These are phyloP conservation scores for Mycena pura DNA, from an alignment of 768 basidiomycete species.

Conservation along the genomic window DNA sequence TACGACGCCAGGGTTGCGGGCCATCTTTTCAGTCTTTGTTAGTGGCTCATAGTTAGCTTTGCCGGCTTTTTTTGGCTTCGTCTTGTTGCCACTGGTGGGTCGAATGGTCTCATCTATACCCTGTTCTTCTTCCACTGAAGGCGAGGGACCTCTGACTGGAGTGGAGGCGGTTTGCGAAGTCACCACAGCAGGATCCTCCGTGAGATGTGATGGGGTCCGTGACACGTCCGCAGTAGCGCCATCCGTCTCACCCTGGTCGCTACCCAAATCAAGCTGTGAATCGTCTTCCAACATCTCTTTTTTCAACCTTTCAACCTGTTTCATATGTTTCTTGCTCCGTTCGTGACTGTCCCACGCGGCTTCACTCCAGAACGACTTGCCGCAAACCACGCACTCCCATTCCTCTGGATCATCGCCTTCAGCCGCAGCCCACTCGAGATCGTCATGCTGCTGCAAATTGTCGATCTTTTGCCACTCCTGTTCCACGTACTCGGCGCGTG, in stretches of 20 bases:
- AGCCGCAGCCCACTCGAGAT: slow-evolving; percentile 77
- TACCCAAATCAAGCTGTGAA: slow-evolving; percentile 63
- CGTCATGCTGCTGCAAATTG: slow-evolving; percentile 51
- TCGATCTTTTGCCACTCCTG: slow-evolving; percentile 90
- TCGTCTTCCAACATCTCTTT: slow-evolving; percentile 81
- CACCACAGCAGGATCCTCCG: background rate
- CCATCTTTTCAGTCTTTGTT: slow-evolving; percentile 31
- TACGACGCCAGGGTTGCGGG: slow-evolving; percentile 19
- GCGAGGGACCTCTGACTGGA: background rate
- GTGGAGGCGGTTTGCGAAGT: background rate
- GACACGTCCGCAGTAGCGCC: slow-evolving; percentile 6
- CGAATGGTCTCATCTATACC: slow-evolving; percentile 27
- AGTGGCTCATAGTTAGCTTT: slow-evolving; percentile 12
- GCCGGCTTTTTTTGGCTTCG: slow-evolving; percentile 18
- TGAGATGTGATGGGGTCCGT: background rate
- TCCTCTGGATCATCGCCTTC: slow-evolving; percentile 78
- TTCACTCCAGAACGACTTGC: slow-evolving; percentile 88
- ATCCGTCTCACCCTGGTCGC: slow-evolving; percentile 37
- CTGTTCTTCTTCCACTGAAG: slow-evolving; percentile 17
- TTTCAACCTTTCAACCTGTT: slow-evolving; percentile 81
- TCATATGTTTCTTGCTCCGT: slow-evolving; percentile 91
- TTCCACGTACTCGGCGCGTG: slow-evolving; percentile 64
- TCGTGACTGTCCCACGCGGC: slow-evolving; percentile 97
- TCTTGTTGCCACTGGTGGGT: slow-evolving; percentile 22
- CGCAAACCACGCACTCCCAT: slow-evolving; percentile 96